Evolutionary conservation across 2,329 filamentous ascomycete species (phyloP).

Genomic region (Aspergillus neoniger): DNA sequence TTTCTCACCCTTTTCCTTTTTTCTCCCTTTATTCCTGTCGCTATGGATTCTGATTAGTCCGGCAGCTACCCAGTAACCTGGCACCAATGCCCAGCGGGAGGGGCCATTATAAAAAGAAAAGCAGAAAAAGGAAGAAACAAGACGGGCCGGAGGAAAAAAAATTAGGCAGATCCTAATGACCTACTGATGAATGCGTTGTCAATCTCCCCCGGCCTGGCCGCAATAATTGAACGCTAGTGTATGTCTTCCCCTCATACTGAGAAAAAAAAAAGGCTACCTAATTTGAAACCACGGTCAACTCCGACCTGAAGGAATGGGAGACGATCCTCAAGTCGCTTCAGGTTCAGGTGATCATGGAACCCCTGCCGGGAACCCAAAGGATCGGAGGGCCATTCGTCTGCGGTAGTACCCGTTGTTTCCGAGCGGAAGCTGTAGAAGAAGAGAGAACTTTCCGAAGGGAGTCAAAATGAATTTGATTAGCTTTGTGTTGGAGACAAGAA

Average conservation of each 20-base stretch:
- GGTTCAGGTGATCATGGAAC: background rate
- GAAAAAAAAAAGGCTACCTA: background rate
- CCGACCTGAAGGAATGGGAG: background rate
- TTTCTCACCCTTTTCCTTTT: background rate
- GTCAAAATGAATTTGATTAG: background rate
- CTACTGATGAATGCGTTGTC: constrained; percentile 3
- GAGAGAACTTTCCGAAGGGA: constrained; percentile 17
- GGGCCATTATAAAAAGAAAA: background rate
- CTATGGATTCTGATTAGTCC: background rate
- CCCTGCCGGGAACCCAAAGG: background rate
- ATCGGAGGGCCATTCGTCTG: background rate
- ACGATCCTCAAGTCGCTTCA: background rate
- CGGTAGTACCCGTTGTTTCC: constrained; percentile 11
- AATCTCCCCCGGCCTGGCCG: background rate
- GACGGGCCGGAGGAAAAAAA: background rate
- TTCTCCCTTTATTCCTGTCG: background rate
- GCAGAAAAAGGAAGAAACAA: background rate
- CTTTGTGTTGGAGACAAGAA: background rate
- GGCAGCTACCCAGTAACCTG: background rate
- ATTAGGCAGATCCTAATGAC: background rate
- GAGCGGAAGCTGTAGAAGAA: constrained; percentile 13
- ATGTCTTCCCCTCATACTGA: background rate
- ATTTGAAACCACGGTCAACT: background rate
- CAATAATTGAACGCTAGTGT: constrained; percentile 3
- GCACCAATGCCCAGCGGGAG: constrained; percentile 1